A percentile compares a stretch with the other conserved stretches of the same genome.
These are phyloP conservation scores for Pseudoturritis turrita DNA, from an alignment of 345 rosid genomes.

Conservation along the genomic window DNA sequence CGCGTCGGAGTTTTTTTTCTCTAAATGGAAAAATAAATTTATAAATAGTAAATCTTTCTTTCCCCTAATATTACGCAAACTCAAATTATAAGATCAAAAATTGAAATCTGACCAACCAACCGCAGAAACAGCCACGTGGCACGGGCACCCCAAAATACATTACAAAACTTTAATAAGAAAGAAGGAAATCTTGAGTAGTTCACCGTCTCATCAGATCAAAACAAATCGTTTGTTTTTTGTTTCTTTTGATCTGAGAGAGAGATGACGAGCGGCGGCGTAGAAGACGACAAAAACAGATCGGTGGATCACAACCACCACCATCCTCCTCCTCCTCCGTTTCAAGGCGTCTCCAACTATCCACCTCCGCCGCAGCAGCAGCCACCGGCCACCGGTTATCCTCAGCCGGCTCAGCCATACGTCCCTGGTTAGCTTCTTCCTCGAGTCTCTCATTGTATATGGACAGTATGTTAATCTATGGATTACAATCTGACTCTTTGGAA, in stretches of 20 bases:
- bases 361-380: conserved; percentile 21
- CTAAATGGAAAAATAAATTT: not conserved
- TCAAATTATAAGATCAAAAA: not conserved
- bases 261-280: conserved; percentile 19
- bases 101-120: not conserved
- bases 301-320: conserved; percentile 16
- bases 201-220: conserved; percentile 11
- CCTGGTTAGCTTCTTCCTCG: not conserved
- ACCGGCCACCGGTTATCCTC: conserved; percentile 17
- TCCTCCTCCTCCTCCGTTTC: conserved; percentile 20
- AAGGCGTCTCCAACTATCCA: conserved; percentile 24
- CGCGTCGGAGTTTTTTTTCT: not conserved
- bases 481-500: not conserved
- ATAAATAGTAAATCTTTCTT: not conserved
- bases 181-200: not conserved
- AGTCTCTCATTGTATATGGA: not conserved
- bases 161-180: not conserved
- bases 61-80: not conserved
- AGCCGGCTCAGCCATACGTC: conserved; percentile 29
- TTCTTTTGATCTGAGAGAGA: conserved; percentile 15
- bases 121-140: conserved; percentile 21
- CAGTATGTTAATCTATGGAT: not conserved
- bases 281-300: conserved; percentile 23
- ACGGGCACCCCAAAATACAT: not conserved
- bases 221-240: conserved; percentile 7